Base-by-base conservation (phyloP, 2,329 filamentous ascomycete genomes). In the Cladobotryum protrusum region DNA sequence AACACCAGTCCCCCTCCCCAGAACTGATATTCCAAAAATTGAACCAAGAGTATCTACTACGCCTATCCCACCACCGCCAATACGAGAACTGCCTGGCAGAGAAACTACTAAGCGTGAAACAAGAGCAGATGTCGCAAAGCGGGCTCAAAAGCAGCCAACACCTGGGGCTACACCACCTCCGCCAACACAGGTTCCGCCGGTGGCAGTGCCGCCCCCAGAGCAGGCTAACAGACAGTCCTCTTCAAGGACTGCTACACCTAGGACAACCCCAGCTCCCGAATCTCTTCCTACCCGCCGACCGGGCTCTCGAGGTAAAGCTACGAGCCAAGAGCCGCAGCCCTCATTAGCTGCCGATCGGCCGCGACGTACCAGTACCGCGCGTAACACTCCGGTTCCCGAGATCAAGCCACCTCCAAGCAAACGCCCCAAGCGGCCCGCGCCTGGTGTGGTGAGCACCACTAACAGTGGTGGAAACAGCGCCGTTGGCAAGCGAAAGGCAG, bases 401-500 rank as follows among this genome's bases (percentile, higher is more conserved):
- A 52, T 63, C 29, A 60, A 56, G 43, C 70, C 70, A 49, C 70
- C 68, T 48, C 62, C 68, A n/a, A 74, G 69, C 57, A 79, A 82
- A 60, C 80, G 86, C 45, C 72, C 77, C 47, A 89, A 85, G 69
- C 74, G 83, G 50, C 86, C 86, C 42, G 86, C 84, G 29, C 87
- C 86, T 11, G 86, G 86, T 50, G 75, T 87, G 56, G 80, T 90
- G 59, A 87, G 75, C 63, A 75, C 75, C 56, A 82, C 77, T 34
- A 79, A 74, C 65, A 77, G 76, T 57, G 79, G 79, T 60, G 77
- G 79, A 61, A 82, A 74, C 62, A 82, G 78, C 60, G 87, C 85
- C 53, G 82, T 89, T 50, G 85, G 85, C 52, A 85, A 82, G 69
- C 78, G 87, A 43, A 86, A 86, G 65, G 81, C 81, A 19, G 82